Percentiles rank a stretch among this genome's conserved stretches.
Conservation (phyloP, 2,329 filamentous ascomycete genomes). For the Trichoderma atroviride region DNA sequence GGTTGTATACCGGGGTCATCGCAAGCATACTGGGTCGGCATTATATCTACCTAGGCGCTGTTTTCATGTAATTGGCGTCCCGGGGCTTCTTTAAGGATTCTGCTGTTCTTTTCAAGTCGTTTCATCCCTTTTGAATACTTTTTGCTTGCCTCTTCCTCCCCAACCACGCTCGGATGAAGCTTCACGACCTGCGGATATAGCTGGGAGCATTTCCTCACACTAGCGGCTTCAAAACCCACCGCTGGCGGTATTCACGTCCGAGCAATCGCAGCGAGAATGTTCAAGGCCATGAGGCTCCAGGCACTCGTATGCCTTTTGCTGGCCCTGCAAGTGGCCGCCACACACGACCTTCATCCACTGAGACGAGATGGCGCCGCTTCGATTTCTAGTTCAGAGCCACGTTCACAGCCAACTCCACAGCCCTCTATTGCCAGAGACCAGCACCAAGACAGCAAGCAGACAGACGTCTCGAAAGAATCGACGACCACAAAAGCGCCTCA, state of each 20-base stretch:
- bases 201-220: conserved; percentile 30
- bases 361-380: conserved; percentile 39
- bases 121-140: background rate
- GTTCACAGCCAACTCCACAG: background rate
- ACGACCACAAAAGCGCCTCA: conserved; percentile 8
- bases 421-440: conserved; percentile 2
- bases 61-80: conserved; percentile 4
- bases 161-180: conserved; percentile 29
- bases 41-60: background rate
- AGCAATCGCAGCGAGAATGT: conserved; percentile 38
- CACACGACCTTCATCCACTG: conserved; percentile 39
- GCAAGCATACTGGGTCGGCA: background rate
- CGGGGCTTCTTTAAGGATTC: conserved; percentile 18
- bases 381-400: background rate
- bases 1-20: background rate
- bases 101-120: background rate
- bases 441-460: conserved; percentile 21
- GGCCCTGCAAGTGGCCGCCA: conserved; percentile 42
- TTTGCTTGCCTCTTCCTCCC: background rate
- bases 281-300: conserved; percentile 41
- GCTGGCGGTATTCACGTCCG: conserved; percentile 2
- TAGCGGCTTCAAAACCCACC: conserved; percentile 17
- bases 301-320: conserved; percentile 46
- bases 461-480: background rate
- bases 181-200: conserved; percentile 26